A percentile compares a stretch with the other conserved stretches of the same genome.
These are phyloP conservation scores for Sugiyamaella japonica DNA, from an alignment of 1,139 yeast species.

Conservation along the genomic window DNA sequence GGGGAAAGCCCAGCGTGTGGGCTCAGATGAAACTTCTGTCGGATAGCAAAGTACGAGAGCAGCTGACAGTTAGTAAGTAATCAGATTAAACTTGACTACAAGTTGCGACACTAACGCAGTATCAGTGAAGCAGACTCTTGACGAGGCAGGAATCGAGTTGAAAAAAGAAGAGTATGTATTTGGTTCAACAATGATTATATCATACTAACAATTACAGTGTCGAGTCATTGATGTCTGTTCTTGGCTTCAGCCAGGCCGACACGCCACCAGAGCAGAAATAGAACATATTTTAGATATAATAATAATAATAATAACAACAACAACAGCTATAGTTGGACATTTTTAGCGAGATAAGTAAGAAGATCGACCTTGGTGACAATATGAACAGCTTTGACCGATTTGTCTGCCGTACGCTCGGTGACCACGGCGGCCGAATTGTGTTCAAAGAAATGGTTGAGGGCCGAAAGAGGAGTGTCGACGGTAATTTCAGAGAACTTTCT, in stretches of 20 bases:
- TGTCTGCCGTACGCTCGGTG: constrained; percentile 51
- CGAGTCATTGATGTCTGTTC: constrained; percentile 17
- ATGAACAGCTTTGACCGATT: constrained; percentile 65
- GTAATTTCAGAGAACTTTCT: constrained; percentile 72
- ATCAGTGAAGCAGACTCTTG: constrained; percentile 25
- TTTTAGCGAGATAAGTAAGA: constrained; percentile 59
- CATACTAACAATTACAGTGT: constrained; percentile 3
- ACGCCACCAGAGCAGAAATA: no score
- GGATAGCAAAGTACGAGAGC: constrained; percentile 29
- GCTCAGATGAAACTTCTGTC: constrained; percentile 31
- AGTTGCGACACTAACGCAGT: constrained; percentile 1
- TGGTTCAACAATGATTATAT: background rate
- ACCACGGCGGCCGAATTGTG: constrained; percentile 84
- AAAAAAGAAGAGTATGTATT: constrained; percentile 27
- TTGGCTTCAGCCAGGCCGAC: constrained; percentile 14
- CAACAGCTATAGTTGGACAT: constrained; percentile 6
- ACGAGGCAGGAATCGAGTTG: constrained; percentile 26
- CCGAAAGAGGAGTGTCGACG: constrained; percentile 63
- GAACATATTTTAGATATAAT: background rate
- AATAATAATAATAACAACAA: background rate
- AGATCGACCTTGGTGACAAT: constrained; percentile 88
- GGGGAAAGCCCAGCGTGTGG: constrained; percentile 29
- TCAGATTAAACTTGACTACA: background rate
- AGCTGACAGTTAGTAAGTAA: constrained; percentile 26
- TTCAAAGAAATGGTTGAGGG: constrained; percentile 79